A percentile compares a stretch with the other conserved stretches of the same genome.
These are phyloP conservation scores for Pleurotus citrinopileatus DNA, from an alignment of 768 basidiomycete genomes.

Conservation along the genomic window DNA sequence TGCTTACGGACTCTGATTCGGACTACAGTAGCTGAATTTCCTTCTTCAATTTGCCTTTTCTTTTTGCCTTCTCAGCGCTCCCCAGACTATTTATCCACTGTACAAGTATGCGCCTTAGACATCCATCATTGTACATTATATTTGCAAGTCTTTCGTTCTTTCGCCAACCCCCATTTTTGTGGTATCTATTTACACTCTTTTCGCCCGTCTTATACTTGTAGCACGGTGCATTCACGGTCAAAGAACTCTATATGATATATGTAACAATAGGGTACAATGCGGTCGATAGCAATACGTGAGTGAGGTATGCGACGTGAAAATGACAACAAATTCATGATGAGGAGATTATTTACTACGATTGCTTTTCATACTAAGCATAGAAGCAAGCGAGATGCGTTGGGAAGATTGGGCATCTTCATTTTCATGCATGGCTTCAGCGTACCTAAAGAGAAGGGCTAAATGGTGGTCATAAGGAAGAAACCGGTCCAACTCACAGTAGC, in stretches of 20 bases:
- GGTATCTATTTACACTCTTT: background rate
- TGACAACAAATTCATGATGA: background rate
- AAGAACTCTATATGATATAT: background rate
- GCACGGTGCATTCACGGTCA: background rate
- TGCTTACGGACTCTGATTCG: slow-evolving; percentile 32
- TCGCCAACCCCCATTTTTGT: background rate
- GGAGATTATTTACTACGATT: background rate
- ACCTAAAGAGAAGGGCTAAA: no score
- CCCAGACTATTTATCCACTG: background rate
- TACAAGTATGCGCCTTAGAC: background rate
- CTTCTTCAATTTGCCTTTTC: slow-evolving; percentile 5
- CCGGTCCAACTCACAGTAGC: slow-evolving; percentile 77
- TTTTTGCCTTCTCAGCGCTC: background rate
- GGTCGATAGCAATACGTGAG: slow-evolving; percentile 4
- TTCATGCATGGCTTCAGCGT: slow-evolving; percentile 77
- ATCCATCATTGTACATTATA: slow-evolving; percentile 6
- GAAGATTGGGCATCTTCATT: slow-evolving; percentile 70
- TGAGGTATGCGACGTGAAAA: background rate
- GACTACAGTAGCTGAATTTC: slow-evolving; percentile 23
- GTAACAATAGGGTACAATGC: slow-evolving; percentile 8
- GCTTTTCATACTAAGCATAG: slow-evolving; percentile 30
- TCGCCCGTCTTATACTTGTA: background rate
- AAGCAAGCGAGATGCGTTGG: slow-evolving; percentile 54
- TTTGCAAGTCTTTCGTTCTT: background rate
- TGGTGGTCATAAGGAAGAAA: no score